Percentiles rank a stretch among this genome's conserved stretches.
These are phyloP conservation scores for Suillus ampliporus DNA, from an alignment of 768 basidiomycete genomes.

Conservation along the genomic window DNA sequence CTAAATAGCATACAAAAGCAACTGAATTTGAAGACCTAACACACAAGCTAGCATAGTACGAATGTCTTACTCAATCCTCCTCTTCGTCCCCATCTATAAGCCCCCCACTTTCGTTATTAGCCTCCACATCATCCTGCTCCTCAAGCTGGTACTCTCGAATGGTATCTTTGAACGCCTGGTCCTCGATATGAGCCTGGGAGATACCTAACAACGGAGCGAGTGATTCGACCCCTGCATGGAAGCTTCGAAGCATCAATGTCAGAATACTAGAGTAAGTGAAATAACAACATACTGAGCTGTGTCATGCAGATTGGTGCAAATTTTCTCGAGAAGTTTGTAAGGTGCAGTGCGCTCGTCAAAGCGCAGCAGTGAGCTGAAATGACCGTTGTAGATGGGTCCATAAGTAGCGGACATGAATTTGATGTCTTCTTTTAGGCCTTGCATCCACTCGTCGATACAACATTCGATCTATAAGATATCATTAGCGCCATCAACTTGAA, in stretches of 20 bases:
- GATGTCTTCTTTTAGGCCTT: too few relatives aligned
- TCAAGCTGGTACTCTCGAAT: slow-evolving; percentile 4
- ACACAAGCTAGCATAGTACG: not conserved
- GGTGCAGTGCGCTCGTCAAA: slow-evolving; percentile 10
- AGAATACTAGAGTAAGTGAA: not conserved
- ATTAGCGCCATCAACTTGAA: too few relatives aligned
- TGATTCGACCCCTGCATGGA: slow-evolving; percentile 10
- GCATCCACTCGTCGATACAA: too few relatives aligned
- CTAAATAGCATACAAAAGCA: not conserved
- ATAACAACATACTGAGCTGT: slow-evolving; percentile 7
- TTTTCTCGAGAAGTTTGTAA: slow-evolving; percentile 4
- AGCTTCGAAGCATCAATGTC: slow-evolving; percentile 4
- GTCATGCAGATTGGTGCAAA: slow-evolving; percentile 4
- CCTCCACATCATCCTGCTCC: slow-evolving; percentile 3
- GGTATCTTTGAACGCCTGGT: not conserved
- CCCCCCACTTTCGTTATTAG: not conserved
- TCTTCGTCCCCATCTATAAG: not conserved
- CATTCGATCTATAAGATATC: too few relatives aligned
- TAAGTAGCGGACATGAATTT: too few relatives aligned
- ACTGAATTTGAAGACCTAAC: not conserved
- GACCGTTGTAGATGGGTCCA: too few relatives aligned
- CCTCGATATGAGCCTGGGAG: not conserved
- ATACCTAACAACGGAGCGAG: not conserved
- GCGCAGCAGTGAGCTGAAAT: not conserved
- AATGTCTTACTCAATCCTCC: not conserved